A percentile compares a stretch with the other conserved stretches of the same genome.
Conservation (phyloP, 2,329 filamentous ascomycete genomes). For the Anisogramma anomala region DNA sequence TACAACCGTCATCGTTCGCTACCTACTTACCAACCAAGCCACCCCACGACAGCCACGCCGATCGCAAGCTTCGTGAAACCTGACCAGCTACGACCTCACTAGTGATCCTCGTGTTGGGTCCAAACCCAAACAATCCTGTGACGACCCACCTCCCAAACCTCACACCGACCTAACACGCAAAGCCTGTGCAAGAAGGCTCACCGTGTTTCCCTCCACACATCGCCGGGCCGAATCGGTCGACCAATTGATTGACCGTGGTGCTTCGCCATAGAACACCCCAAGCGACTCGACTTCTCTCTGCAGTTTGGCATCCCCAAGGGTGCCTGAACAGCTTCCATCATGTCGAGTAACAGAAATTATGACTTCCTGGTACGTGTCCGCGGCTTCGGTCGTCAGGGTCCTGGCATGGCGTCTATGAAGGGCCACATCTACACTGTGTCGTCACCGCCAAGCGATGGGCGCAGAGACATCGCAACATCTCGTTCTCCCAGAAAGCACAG, state of each 20-base stretch:
- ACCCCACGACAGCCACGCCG: not conserved
- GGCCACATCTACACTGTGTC: constrained; percentile 13
- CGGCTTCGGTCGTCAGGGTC: constrained; percentile 10
- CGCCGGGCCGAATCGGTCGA: too few relatives aligned
- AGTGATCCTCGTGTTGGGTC: too few relatives aligned
- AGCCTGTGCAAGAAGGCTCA: not conserved
- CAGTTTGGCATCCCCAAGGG: constrained; percentile 8
- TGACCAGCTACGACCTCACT: too few relatives aligned
- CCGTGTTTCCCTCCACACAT: too few relatives aligned
- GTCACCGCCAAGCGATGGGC: constrained; percentile 7
- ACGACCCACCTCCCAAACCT: not conserved
- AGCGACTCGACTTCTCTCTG: constrained; percentile 2
- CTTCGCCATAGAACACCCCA: too few relatives aligned
- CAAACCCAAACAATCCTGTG: not conserved
- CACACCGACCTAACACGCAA: not conserved
- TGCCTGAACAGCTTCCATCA: constrained; percentile 31
- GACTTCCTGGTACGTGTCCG: constrained; percentile 75
- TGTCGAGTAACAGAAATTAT: constrained; percentile 98
- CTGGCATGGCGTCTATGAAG: constrained; percentile 12
- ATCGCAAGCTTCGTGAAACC: too few relatives aligned
- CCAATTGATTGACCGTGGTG: too few relatives aligned
- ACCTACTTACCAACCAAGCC: not conserved
- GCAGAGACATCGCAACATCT: not conserved
- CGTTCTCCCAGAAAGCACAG: too few relatives aligned
- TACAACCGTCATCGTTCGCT: not conserved